Evolutionary conservation across 192 early-diverging fungal species (phyloP).

Genomic region (Umbelopsis vinacea): DNA sequence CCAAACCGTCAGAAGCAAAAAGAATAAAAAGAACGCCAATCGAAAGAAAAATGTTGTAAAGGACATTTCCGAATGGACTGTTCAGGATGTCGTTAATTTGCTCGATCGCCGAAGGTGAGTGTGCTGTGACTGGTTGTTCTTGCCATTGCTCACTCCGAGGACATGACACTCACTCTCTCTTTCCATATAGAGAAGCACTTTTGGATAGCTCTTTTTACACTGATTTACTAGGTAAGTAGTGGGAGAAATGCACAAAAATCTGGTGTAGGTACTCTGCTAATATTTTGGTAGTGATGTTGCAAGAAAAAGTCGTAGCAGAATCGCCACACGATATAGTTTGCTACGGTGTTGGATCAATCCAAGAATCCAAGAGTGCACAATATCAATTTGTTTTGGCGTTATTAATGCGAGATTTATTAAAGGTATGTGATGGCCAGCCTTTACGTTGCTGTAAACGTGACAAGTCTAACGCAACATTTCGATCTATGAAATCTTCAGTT

Average conservation of each 20-base stretch:
- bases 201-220: conserved; percentile 29
- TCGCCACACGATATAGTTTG: conserved; percentile 38
- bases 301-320: conserved; percentile 20
- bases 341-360: conserved; percentile 45
- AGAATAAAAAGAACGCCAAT: conserved; percentile 23
- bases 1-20: conserved; percentile 14
- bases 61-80: conserved; percentile 29
- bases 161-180: not conserved
- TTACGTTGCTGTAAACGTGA: too few species aligned
- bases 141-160: not conserved
- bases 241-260: not conserved
- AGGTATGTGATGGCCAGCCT: conserved; percentile 8
- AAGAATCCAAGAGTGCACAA: conserved; percentile 38
- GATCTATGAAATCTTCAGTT: conserved; percentile 14
- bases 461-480: too few species aligned
- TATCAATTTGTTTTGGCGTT: conserved; percentile 42
- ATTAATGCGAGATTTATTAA: conserved; percentile 28
- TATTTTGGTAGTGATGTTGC: conserved; percentile 2
- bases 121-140: not conserved
- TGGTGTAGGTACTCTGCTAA: not conserved
- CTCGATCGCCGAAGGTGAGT: conserved; percentile 26
- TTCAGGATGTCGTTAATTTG: conserved; percentile 24
- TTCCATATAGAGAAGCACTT: conserved; percentile 11
- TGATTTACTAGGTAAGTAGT: conserved; percentile 7
- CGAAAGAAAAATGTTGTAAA: conserved; percentile 20